Percentiles rank a stretch among this genome's conserved stretches.
phyloP scores from a whole-genome alignment of 106 monocot species.

The Hemerocallis citrina region DNA sequence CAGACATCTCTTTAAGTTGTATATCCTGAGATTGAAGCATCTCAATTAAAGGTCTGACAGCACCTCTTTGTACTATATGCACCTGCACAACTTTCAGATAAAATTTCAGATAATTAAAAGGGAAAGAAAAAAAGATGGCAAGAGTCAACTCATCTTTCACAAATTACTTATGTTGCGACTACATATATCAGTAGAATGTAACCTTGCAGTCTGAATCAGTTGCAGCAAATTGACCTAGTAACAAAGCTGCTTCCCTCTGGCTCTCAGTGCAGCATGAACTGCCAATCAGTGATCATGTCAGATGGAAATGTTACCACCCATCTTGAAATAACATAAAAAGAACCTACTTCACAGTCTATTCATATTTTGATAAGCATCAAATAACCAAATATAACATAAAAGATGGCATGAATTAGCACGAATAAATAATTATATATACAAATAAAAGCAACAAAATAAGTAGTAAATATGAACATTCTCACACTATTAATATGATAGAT shows the following conservation, averaged over 20 bases:
- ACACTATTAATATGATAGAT: too few relatives aligned
- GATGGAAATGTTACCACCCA: too few relatives aligned
- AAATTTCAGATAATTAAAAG: too few relatives aligned
- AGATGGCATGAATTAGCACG: too few relatives aligned
- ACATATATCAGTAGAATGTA: neutral
- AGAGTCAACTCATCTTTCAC: too few relatives aligned
- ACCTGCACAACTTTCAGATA: constrained; percentile 35
- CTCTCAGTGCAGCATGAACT: constrained; percentile 87
- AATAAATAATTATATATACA: too few relatives aligned
- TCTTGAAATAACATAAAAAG: neutral
- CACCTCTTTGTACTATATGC: constrained; percentile 87
- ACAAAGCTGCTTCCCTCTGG: constrained; percentile 88
- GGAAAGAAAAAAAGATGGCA: too few relatives aligned
- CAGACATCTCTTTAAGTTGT: constrained; percentile 91
- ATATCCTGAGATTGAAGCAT: constrained; percentile 86
- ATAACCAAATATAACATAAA: too few relatives aligned
- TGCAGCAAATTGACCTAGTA: constrained; percentile 91
- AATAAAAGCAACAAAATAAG: too few relatives aligned
- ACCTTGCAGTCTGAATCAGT: constrained; percentile 98
- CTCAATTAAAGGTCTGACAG: constrained; percentile 68
- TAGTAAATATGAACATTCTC: too few relatives aligned
- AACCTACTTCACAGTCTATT: neutral
- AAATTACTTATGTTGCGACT: too few relatives aligned
- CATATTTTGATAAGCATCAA: neutral
- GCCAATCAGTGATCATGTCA: constrained; percentile 20